Conservation (phyloP, 2,329 filamentous ascomycete genomes). For the Leptographium radiaticola region DNA sequence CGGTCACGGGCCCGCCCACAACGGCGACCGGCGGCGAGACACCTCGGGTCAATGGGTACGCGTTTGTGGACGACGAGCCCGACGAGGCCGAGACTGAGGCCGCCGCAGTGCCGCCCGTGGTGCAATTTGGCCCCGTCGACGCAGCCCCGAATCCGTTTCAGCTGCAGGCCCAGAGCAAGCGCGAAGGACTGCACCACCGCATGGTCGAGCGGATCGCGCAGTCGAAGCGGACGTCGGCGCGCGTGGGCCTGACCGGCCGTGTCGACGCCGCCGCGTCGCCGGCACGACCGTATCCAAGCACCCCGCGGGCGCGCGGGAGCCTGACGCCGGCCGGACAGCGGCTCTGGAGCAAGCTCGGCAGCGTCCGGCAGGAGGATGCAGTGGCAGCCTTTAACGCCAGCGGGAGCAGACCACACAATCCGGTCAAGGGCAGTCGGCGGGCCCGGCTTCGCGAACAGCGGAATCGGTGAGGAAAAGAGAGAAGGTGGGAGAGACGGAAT, state of each 20-base stretch:
- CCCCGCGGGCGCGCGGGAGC: conserved; percentile 39
- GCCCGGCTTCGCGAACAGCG: conserved; percentile 8
- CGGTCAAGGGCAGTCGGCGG: conserved; percentile 7
- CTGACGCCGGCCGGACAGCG: conserved; percentile 65
- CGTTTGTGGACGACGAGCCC: conserved; percentile 78
- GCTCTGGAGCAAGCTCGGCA: conserved; percentile 50
- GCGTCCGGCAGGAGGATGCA: conserved; percentile 14
- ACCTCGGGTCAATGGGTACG: conserved; percentile 82
- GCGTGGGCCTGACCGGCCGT: conserved; percentile 46
- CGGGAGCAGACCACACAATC: neutral
- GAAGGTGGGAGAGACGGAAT: neutral
- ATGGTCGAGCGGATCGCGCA: conserved; percentile 75
- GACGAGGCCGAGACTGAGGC: conserved; percentile 27
- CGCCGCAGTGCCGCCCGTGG: conserved; percentile 15
- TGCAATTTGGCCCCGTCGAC: conserved; percentile 47
- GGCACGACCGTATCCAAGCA: conserved; percentile 49
- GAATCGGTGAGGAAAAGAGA: neutral
- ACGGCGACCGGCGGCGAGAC: conserved; percentile 55
- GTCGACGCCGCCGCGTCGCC: conserved; percentile 30
- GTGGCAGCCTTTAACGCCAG: conserved; percentile 7
- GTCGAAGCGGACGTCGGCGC: conserved; percentile 51
- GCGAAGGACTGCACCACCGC: conserved; percentile 71
- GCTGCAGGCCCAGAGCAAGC: conserved; percentile 57
- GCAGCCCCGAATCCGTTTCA: conserved; percentile 68
- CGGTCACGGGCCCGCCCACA: conserved; percentile 13